Percentiles rank a stretch among this genome's conserved stretches.
Conservation (phyloP, 371 early-diverging fungal genomes). For the Rhizopus microsporus region DNA sequence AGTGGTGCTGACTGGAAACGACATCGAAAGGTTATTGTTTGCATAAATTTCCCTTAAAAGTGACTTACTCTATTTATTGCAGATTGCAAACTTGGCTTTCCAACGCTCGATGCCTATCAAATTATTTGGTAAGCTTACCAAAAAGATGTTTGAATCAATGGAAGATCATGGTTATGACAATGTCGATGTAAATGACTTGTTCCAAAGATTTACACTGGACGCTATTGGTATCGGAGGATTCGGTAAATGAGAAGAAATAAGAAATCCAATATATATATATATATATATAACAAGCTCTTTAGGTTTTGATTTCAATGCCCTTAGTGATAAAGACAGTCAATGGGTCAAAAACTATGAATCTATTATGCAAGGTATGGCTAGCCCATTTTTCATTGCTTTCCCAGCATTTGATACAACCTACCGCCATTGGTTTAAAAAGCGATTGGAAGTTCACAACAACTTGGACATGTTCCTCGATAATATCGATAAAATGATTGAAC, state of each 20-base stretch:
- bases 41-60: background rate
- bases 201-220: conserved; percentile 36
- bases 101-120: conserved; percentile 38
- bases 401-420: conserved; percentile 47
- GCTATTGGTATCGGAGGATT: conserved; percentile 45
- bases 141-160: conserved; percentile 25
- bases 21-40: conserved; percentile 25
- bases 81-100: conserved; percentile 45
- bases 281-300: background rate
- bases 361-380: conserved; percentile 18
- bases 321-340: conserved; percentile 22
- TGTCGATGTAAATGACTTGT: conserved; percentile 24
- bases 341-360: conserved; percentile 34
- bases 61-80: background rate
- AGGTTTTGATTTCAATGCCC: conserved; percentile 40
- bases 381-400: conserved; percentile 48
- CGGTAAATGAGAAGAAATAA: conserved; percentile 15
- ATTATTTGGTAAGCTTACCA: conserved; percentile 28
- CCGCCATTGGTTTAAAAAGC: conserved; percentile 8
- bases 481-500: conserved; percentile 37
- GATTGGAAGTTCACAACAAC: conserved; percentile 22
- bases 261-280: background rate
- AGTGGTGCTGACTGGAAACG: conserved; percentile 32
- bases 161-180: conserved; percentile 15
- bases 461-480: conserved; percentile 17